These are phyloP conservation scores for Diaporthe sp. DNA, from an alignment of 2,329 filamentous ascomycete species.

Conservation along the genomic window DNA sequence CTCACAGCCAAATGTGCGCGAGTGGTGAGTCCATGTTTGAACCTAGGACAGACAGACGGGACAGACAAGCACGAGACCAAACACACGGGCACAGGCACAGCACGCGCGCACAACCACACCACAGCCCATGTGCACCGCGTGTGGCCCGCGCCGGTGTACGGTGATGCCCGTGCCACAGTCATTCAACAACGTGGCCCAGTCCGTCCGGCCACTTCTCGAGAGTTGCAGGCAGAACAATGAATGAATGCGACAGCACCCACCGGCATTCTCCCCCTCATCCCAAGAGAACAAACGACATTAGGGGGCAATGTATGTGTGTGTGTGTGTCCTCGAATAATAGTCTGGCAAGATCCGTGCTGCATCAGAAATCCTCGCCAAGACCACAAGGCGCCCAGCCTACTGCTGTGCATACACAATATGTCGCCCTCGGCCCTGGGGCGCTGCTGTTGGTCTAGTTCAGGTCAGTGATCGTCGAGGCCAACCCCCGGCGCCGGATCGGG, in stretches of 20 bases:
- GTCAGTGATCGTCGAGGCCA: not conserved
- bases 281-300: slow-evolving; percentile 8
- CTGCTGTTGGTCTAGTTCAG: not conserved
- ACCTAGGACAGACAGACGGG: not conserved
- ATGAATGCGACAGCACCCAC: not conserved
- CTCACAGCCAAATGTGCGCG: not conserved
- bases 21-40: not conserved
- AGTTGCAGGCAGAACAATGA: slow-evolving; percentile 11
- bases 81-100: not conserved
- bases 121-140: slow-evolving; percentile 1
- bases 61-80: not conserved
- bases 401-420: not conserved
- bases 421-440: not conserved
- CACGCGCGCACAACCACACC: slow-evolving; percentile 22
- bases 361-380: slow-evolving; percentile 25
- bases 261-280: not conserved
- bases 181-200: not conserved
- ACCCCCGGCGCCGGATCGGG: not conserved
- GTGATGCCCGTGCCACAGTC: slow-evolving; percentile 3
- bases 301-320: not conserved
- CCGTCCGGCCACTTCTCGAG: not conserved
- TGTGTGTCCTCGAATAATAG: not conserved
- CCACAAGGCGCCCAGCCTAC: not conserved
- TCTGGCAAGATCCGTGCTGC: not conserved
- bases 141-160: not conserved